Evolutionary conservation across 495 filamentous ascomycete species (phyloP), one percentile per base, ranked within the genome.

Genomic region (Penicillium simplicissimum): DNA sequence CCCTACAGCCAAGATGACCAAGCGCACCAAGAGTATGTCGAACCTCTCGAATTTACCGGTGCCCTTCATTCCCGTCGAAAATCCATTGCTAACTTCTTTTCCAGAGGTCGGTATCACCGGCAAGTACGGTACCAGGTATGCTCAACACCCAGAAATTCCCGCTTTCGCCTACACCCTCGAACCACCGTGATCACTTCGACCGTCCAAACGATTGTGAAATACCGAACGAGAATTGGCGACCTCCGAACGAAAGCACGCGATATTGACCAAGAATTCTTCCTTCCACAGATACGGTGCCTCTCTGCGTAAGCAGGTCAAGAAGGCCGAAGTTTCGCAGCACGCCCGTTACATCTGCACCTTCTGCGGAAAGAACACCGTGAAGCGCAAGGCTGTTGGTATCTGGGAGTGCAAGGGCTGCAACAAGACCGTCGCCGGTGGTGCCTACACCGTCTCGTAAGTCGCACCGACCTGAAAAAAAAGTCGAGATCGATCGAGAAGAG

Each of bases 271-370:
- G 33, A 53, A 28, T 11, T 42, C 23, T 52, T 59, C 48, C 54
- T 37, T 59, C 53, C 52, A 72, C 62, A 88, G 95, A 88, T 98
- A 98, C 81, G 95, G 95, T 89, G 95, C 95, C 78, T 98, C 95
- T 73, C 91, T 98, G 81, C 92, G 95, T 84, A 98, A 98, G 86
- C 95, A 97, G 80, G 91, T 98, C 76, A 98, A 98, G 91, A 97
- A 97, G 88, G 96, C 97, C 90, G 95, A 98, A 89, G 88, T 96
- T 74, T 88, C 90, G 58, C 94, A 98, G 80, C 94, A 97, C 86
- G 91, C 92, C 79, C 85, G 88, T 77, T 97, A 97, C 85, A 62
- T 79, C 72, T 82, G 79, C 85, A 94, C 92, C 54, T 95, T 96
- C 87, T 97, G 94, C 87, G 94, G 93, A 67, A 97, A 96, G 86